A percentile compares a stretch with the other conserved stretches of the same genome.
Conservation (phyloP, 2,329 filamentous ascomycete species). For the Fusarium sp. region DNA sequence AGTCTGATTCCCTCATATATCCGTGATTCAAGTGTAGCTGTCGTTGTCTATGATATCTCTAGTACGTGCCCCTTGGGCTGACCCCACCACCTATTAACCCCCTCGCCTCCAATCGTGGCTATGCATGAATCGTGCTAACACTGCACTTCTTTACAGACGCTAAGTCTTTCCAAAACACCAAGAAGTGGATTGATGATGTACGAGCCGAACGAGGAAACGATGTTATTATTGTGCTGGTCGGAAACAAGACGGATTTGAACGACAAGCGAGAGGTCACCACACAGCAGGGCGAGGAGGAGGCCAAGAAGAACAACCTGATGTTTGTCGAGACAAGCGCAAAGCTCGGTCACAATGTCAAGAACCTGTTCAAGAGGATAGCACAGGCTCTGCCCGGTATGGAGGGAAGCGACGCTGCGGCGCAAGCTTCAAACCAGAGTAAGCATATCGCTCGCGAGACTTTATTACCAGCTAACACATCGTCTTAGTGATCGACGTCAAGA, state of each 20-base stretch:
- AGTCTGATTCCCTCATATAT: slow-evolving; percentile 98
- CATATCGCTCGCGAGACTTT: slow-evolving; percentile 39
- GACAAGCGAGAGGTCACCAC: slow-evolving; percentile 98
- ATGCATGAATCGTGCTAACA: slow-evolving; percentile 38
- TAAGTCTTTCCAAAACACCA: slow-evolving; percentile 98
- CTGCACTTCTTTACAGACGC: slow-evolving; percentile 66
- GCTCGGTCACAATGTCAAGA: slow-evolving; percentile 97
- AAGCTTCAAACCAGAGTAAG: slow-evolving; percentile 81
- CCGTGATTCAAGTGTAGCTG: slow-evolving; percentile 95
- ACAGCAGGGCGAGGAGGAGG: slow-evolving; percentile 95
- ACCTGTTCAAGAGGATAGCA: slow-evolving; percentile 96
- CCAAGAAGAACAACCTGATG: slow-evolving; percentile 97
- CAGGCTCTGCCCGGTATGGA: slow-evolving; percentile 99
- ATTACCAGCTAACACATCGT: slow-evolving; percentile 29
- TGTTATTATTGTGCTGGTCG: slow-evolving; percentile 97
- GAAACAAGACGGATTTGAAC: slow-evolving; percentile 99
- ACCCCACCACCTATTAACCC: slow-evolving; percentile 35
- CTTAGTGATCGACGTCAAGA: slow-evolving; percentile 92
- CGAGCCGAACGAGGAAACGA: slow-evolving; percentile 96
- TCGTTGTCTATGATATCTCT: slow-evolving; percentile 98
- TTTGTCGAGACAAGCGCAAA: slow-evolving; percentile 99
- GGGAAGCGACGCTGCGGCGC: slow-evolving; percentile 81
- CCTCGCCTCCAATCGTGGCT: slow-evolving; percentile 21
- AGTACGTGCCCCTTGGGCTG: slow-evolving; percentile 61
- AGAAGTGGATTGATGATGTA: slow-evolving; percentile 99